These are phyloP conservation scores for Mycocentrospora acerina DNA, from an alignment of 2,329 filamentous ascomycete genomes.

Conservation along the genomic window DNA sequence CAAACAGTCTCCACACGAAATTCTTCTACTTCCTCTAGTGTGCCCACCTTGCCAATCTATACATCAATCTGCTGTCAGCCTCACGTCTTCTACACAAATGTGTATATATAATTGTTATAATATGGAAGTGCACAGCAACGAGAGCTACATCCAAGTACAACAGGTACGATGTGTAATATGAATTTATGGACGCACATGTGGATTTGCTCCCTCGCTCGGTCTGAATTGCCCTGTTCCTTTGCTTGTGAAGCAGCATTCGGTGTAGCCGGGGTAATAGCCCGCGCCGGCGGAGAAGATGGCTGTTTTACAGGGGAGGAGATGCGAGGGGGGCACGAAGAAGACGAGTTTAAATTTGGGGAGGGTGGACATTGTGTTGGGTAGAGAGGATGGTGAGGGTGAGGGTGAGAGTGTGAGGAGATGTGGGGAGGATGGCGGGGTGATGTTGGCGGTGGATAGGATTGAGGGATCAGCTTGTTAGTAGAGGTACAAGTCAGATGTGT, in stretches of 20 bases:
- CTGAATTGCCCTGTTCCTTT: conserved; percentile 66
- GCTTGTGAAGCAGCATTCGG: conserved; percentile 46
- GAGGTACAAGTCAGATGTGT: too few species aligned
- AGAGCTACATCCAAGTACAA: too few species aligned
- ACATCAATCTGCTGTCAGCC: conserved; percentile 1
- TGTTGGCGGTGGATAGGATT: too few species aligned
- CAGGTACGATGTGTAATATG: too few species aligned
- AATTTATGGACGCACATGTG: conserved; percentile 51
- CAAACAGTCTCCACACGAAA: conserved; percentile 65
- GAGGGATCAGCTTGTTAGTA: too few species aligned
- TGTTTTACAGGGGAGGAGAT: conserved; percentile 43
- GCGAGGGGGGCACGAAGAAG: conserved; percentile 46
- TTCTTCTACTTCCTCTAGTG: conserved; percentile 62
- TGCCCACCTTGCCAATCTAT: conserved; percentile 58
- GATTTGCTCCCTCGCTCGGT: conserved; percentile 62
- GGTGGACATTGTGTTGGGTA: conserved; percentile 6
- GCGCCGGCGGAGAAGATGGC: conserved; percentile 51
- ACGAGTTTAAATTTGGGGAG: conserved; percentile 45
- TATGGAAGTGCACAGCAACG: too few species aligned
- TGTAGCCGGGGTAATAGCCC: conserved; percentile 48
- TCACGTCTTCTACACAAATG: background rate
- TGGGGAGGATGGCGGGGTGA: background rate
- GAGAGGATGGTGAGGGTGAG: background rate
- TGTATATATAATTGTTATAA: background rate
- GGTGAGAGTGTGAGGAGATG: background rate